Evolutionary conservation across 2,329 filamentous ascomycete genomes (phyloP).

Genomic region (Blumeria hordei): DNA sequence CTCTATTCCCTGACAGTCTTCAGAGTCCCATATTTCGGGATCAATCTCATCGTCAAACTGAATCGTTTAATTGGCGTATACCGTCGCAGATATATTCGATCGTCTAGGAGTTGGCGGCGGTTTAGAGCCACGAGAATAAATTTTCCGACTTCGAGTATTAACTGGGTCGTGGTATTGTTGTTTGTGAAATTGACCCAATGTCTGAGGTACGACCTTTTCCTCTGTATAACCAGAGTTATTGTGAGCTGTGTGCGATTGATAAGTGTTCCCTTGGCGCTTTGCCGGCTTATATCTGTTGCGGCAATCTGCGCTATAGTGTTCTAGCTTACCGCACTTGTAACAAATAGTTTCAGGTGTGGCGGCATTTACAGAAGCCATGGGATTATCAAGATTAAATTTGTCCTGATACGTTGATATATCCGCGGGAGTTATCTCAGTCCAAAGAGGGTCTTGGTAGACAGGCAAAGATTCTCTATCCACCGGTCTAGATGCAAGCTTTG

Average conservation of each 20-base stretch:
- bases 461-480: neutral
- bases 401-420: neutral
- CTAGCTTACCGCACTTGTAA: neutral
- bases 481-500: neutral
- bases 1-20: neutral
- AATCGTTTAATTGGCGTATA: neutral
- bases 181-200: too few species aligned
- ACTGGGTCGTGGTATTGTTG: too few species aligned
- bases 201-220: too few species aligned
- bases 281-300: too few species aligned
- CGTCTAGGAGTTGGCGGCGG: neutral
- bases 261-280: too few species aligned
- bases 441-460: neutral
- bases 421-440: neutral
- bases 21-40: neutral
- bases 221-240: too few species aligned
- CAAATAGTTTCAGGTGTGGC: conserved; percentile 1
- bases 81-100: neutral
- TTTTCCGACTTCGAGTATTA: too few species aligned
- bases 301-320: neutral
- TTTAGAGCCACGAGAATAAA: too few species aligned
- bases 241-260: too few species aligned
- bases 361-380: neutral
- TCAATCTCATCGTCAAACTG: neutral
- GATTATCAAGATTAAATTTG: neutral